A percentile compares a stretch with the other conserved stretches of the same genome.
phyloP scores from a whole-genome alignment of 768 basidiomycete species.

The Steccherinum ochraceum region DNA sequence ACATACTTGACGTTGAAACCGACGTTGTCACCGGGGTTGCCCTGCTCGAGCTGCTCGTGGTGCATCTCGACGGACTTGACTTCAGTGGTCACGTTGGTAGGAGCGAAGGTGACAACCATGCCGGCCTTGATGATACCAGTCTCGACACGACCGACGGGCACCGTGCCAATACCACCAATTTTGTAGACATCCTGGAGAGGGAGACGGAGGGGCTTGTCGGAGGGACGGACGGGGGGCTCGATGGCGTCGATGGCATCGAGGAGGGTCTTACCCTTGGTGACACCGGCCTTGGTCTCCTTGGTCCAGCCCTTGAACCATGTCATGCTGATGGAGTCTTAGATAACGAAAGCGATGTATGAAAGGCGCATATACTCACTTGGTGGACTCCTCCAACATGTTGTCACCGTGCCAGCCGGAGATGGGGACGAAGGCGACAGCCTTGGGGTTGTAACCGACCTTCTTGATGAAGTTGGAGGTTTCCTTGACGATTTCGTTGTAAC shows the following conservation, averaged over 20 bases:
- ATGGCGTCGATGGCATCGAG: constrained; percentile 99
- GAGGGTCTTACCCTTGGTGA: constrained; percentile 96
- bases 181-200: constrained; percentile 99
- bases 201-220: constrained; percentile 99
- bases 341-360: constrained; percentile 5
- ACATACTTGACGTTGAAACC: constrained; percentile 96
- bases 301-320: constrained; percentile 99
- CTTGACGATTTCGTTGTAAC: constrained; percentile 99
- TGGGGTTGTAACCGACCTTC: constrained; percentile 99
- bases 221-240: constrained; percentile 93
- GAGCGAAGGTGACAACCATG: constrained; percentile 98
- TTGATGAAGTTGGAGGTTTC: constrained; percentile 97
- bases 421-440: constrained; percentile 95
- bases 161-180: constrained; percentile 99
- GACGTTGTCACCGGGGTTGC: constrained; percentile 98
- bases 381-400: constrained; percentile 99
- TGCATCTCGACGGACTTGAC: constrained; percentile 99
- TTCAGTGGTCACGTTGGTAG: constrained; percentile 98
- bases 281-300: constrained; percentile 92
- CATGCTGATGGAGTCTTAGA: constrained; percentile 63
- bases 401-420: constrained; percentile 99
- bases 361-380: constrained; percentile 54
- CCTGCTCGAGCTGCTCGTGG: constrained; percentile 94
- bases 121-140: constrained; percentile 99
- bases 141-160: constrained; percentile 99